Evolutionary conservation across 306 rosid species (phyloP), one percentile per base, ranked within the genome.

Genomic region (Gillenia trifoliata): DNA sequence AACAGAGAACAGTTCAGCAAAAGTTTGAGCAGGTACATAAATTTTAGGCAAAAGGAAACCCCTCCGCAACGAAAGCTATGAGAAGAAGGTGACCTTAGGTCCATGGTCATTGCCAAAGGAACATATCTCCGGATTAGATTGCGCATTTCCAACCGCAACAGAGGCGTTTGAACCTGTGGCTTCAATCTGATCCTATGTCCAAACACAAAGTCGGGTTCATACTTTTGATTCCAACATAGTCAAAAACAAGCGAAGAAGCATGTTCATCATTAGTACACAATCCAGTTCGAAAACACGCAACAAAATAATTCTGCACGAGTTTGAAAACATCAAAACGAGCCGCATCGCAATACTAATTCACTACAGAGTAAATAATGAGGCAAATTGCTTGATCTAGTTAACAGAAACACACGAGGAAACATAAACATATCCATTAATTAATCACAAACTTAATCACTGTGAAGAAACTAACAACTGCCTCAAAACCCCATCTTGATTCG

Each of bases 51-150:
- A 54, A 68, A 30, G 56, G n/a, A 69, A 30, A 55, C 25, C 50
- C 29, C 28, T 7, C 54, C 2, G 11, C 69, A 56, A 16, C 33
- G 62, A 54, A 50, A 33, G 75, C 36, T 17, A 65, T 19, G 63
- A 26, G 59, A 83, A 71, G 49, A 76, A 64, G 68, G 47, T 52
- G 33, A 93, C 98, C 98, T 93, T 93, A 70, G 83, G 89, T n/a
- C 84, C 9, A 64, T 30, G 81, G 75, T 78, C 81, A 79, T 75
- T 77, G 75, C 83, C 88, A 54, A 77, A 45, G 26, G 90, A 80
- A 77, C 74, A 69, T 40, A 49, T 38, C 79, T 83, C 87, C 77
- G 79, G 68, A 55, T 84, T 86, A n/a, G 84, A 77, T 47, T 77
- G 82, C 3, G 78, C 56, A 34, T 72, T 71, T 55, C 75, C 71